Conservation (phyloP, 139 green algal genomes). For the Gonium pectorale region DNA sequence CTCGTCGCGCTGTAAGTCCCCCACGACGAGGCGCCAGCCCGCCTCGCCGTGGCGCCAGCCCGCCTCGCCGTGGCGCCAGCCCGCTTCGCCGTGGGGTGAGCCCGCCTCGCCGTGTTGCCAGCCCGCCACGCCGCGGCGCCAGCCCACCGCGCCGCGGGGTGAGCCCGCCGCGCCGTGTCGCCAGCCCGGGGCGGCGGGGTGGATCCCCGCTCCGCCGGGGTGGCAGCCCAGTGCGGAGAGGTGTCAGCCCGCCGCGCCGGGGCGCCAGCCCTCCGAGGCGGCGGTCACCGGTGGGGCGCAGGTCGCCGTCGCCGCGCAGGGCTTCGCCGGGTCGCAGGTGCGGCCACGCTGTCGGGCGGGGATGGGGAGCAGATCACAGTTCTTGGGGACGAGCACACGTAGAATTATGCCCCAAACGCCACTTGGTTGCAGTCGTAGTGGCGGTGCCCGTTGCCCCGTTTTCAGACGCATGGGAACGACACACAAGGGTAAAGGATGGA, state of each 20-base stretch:
- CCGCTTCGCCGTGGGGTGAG: conserved; percentile 5
- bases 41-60: conserved; percentile 4
- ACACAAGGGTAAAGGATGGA: too few relatives aligned
- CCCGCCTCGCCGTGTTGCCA: not conserved
- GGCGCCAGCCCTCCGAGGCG: not conserved
- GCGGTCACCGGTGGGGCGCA: conserved; percentile 13
- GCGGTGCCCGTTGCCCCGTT: too few relatives aligned
- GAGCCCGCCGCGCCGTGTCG: not conserved
- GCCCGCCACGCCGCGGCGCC: conserved; percentile 5
- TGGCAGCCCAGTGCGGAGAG: too few relatives aligned
- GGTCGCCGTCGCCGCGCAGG: conserved; percentile 13
- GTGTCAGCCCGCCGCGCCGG: conserved; percentile 8
- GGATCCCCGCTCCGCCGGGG: not conserved
- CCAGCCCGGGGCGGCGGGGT: not conserved
- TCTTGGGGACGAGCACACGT: too few relatives aligned
- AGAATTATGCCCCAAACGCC: too few relatives aligned
- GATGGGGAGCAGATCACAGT: too few relatives aligned
- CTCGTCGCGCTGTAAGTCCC: too few relatives aligned
- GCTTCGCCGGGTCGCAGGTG: conserved; percentile 31
- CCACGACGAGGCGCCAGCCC: not conserved
- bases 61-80: conserved; percentile 13
- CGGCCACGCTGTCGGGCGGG: too few relatives aligned
- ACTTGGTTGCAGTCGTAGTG: too few relatives aligned
- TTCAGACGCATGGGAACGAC: too few relatives aligned
- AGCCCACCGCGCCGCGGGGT: conserved; percentile 31